These are phyloP conservation scores for Ganoderma lingzhi DNA, from an alignment of 1,284 basidiomycete species.

Conservation along the genomic window DNA sequence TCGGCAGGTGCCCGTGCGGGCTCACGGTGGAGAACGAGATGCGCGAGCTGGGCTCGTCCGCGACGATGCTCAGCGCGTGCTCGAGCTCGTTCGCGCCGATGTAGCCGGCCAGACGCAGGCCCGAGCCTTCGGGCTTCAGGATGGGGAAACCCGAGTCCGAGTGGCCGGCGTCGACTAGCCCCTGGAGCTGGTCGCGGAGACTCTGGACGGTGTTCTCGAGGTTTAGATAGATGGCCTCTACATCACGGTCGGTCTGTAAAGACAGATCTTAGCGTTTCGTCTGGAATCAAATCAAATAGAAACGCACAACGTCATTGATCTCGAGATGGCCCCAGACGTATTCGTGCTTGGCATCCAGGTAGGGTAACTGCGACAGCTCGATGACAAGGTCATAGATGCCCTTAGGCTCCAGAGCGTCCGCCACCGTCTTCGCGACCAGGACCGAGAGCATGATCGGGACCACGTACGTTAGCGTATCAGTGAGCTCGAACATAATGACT, in stretches of 20 bases:
- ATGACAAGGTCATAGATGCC: conserved; percentile 97
- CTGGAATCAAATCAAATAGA: not conserved
- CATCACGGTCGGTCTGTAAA: conserved; percentile 66
- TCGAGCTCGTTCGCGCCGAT: conserved; percentile 94
- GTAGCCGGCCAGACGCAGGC: conserved; percentile 86
- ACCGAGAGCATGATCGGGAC: conserved; percentile 94
- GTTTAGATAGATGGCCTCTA: conserved; percentile 74
- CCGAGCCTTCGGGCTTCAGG: conserved; percentile 56
- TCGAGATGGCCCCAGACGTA: conserved; percentile 85
- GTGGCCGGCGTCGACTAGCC: conserved; percentile 63
- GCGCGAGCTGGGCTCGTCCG: conserved; percentile 73
- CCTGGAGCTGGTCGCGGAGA: conserved; percentile 73
- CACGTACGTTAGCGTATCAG: conserved; percentile 93
- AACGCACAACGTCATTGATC: conserved; percentile 80
- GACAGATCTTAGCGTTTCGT: conserved; percentile 10
- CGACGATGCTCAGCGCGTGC: conserved; percentile 87
- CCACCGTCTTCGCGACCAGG: conserved; percentile 92
- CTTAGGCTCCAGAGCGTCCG: conserved; percentile 92
- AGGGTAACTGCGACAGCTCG: conserved; percentile 87
- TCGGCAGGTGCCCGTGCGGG: conserved; percentile 49
- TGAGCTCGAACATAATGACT: conserved; percentile 89
- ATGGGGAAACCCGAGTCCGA: conserved; percentile 94
- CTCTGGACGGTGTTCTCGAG: conserved; percentile 74
- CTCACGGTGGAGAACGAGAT: conserved; percentile 70
- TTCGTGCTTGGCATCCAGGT: conserved; percentile 89